Percentiles rank a stretch among this genome's conserved stretches.
These are phyloP conservation scores for Gracilaria gracilis DNA, from an alignment of 23 red algal species.

Conservation along the genomic window DNA sequence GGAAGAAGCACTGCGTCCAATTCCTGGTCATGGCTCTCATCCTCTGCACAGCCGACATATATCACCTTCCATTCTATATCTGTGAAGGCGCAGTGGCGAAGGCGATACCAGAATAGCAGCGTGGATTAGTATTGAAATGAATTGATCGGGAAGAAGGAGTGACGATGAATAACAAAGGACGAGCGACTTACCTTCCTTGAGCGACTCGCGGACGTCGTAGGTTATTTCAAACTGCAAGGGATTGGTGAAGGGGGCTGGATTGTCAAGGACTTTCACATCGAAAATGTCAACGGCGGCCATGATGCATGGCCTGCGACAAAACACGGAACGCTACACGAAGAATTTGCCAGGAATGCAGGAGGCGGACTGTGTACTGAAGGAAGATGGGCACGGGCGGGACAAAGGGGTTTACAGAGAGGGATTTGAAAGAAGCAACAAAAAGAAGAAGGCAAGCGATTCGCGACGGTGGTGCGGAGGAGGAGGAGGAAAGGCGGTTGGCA, in stretches of 20 bases:
- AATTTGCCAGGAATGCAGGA: too few relatives aligned
- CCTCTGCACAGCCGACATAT: conserved; percentile 93
- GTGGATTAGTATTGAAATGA: background rate
- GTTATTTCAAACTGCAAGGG: conserved; percentile 96
- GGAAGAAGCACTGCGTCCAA: conserved; percentile 95
- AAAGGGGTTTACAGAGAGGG: background rate
- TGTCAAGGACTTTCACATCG: conserved; percentile 90
- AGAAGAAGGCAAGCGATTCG: too few relatives aligned
- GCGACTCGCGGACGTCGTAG: conserved; percentile 97
- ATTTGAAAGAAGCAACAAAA: background rate
- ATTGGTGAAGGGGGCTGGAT: conserved; percentile 89
- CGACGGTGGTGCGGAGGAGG: background rate
- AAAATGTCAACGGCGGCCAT: conserved; percentile 99
- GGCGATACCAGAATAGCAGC: background rate
- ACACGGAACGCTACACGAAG: too few relatives aligned
- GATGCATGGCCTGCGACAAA: background rate
- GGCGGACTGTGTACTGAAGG: background rate
- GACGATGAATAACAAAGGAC: conserved; percentile 4
- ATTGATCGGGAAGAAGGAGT: background rate
- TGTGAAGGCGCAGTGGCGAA: background rate
- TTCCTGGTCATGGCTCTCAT: conserved; percentile 91
- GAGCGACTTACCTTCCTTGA: conserved; percentile 79
- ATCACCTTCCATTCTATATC: conserved; percentile 99
- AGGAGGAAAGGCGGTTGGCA: background rate
- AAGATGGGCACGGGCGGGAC: background rate